Percentiles rank a stretch among this genome's conserved stretches.
Evolutionary conservation across 2,329 filamentous ascomycete species (phyloP).

Genomic region (Fusarium globosum): DNA sequence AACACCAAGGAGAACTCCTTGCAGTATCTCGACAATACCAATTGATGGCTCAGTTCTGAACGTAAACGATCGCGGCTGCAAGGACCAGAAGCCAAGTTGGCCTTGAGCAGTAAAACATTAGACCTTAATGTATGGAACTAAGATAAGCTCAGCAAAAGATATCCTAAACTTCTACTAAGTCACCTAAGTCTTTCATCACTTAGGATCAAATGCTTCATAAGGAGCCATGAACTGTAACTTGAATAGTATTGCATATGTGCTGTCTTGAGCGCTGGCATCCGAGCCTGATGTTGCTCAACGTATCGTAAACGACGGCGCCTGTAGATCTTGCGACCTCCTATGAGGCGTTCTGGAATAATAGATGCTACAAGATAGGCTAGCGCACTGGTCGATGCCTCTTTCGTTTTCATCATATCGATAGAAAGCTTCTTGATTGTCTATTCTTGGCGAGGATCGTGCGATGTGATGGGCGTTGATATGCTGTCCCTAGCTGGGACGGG

Average conservation of each 20-base stretch:
- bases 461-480: no score
- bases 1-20: not conserved
- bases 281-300: not conserved
- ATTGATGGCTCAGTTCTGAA: not conserved
- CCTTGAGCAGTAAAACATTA: not conserved
- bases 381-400: fast-evolving
- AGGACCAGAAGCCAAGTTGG: not conserved
- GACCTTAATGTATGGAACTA: not conserved
- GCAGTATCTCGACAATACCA: not conserved
- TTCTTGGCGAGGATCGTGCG: fast-evolving
- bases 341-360: no score
- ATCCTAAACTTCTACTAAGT: not conserved
- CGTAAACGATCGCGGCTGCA: fast-evolving
- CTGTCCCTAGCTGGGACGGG: fast-evolving
- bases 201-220: not conserved
- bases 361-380: fast-evolving
- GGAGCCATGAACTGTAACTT: not conserved
- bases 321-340: not conserved
- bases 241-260: not conserved
- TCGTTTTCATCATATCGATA: fast-evolving
- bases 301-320: no score
- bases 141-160: not conserved
- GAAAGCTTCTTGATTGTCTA: no score
- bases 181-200: fast-evolving
- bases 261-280: no score